Conservation (phyloP, 805 yeast genomes). For the Schwanniomyces yamadae region DNA sequence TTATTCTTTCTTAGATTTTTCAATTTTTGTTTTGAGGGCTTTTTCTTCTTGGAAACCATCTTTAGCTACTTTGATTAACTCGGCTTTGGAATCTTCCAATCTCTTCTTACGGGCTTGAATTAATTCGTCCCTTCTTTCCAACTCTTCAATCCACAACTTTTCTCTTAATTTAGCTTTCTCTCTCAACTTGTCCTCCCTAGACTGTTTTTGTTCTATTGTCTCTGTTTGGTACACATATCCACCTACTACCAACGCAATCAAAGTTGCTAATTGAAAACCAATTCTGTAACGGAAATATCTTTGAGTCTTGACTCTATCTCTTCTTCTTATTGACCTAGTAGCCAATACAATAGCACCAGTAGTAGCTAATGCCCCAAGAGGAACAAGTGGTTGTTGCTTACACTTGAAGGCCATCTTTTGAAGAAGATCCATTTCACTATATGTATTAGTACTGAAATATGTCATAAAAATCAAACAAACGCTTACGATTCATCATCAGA, state of each 20-base stretch:
- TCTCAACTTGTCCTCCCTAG: slow-evolving; percentile 63
- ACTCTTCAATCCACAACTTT: slow-evolving; percentile 81
- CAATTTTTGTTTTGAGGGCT: slow-evolving; percentile 2
- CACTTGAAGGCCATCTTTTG: slow-evolving; percentile 61
- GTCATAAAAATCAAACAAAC: background rate
- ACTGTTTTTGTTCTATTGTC: slow-evolving; percentile 40
- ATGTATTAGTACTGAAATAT: slow-evolving; percentile 12
- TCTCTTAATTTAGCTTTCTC: slow-evolving; percentile 87
- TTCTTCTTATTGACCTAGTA: slow-evolving; percentile 68
- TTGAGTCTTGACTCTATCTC: slow-evolving; percentile 76
- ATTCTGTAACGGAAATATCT: slow-evolving; percentile 89
- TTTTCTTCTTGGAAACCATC: slow-evolving; percentile 34
- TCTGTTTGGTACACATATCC: slow-evolving; percentile 65
- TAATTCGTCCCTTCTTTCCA: slow-evolving; percentile 81
- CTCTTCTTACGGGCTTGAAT: slow-evolving; percentile 65
- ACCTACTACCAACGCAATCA: slow-evolving; percentile 80
- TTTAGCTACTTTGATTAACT: slow-evolving; percentile 32
- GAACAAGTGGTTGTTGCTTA: slow-evolving; percentile 87
- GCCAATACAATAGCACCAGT: slow-evolving; percentile 80
- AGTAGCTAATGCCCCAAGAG: slow-evolving; percentile 76
- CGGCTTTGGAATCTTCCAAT: slow-evolving; percentile 59
- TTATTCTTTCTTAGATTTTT: background rate
- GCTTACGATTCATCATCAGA: slow-evolving; percentile 48
- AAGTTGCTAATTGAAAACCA: slow-evolving; percentile 78
- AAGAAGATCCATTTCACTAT: slow-evolving; percentile 42